Evolutionary conservation across 441 rosid species (phyloP).

Genomic region (Eutrema salsugineum): DNA sequence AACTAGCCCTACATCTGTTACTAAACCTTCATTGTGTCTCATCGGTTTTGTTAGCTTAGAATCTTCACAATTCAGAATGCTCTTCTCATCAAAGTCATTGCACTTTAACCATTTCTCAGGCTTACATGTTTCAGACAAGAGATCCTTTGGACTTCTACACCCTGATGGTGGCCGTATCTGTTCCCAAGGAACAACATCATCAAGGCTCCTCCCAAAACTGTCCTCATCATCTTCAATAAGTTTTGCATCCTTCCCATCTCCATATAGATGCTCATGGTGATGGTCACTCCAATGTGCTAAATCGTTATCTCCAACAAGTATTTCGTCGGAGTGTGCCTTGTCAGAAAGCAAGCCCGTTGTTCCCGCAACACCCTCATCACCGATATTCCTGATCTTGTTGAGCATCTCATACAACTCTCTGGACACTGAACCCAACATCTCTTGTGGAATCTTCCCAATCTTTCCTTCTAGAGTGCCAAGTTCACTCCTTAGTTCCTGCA

Average conservation of each 20-base stretch:
- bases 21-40: constrained; percentile 63
- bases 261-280: constrained; percentile 61
- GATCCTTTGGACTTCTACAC: constrained; percentile 63
- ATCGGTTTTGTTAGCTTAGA: constrained; percentile 82
- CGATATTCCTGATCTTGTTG: constrained; percentile 68
- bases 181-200: constrained; percentile 91
- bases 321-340: constrained; percentile 59
- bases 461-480: constrained; percentile 68
- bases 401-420: constrained; percentile 70
- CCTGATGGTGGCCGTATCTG: constrained; percentile 55
- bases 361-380: constrained; percentile 63
- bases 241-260: constrained; percentile 68
- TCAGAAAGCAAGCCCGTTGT: constrained; percentile 47
- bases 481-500: constrained; percentile 76
- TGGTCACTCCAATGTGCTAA: constrained; percentile 81
- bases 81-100: constrained; percentile 85
- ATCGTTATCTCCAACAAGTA: constrained; percentile 72
- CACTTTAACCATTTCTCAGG: constrained; percentile 89
- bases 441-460: constrained; percentile 59
- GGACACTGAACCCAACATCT: constrained; percentile 63
- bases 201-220: constrained; percentile 83
- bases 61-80: constrained; percentile 87
- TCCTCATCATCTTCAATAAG: constrained; percentile 90
- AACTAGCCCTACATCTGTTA: constrained; percentile 81
- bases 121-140: constrained; percentile 72